Conservation (phyloP, 73 alveolate genomes). For the Effrenium voratum region DNA sequence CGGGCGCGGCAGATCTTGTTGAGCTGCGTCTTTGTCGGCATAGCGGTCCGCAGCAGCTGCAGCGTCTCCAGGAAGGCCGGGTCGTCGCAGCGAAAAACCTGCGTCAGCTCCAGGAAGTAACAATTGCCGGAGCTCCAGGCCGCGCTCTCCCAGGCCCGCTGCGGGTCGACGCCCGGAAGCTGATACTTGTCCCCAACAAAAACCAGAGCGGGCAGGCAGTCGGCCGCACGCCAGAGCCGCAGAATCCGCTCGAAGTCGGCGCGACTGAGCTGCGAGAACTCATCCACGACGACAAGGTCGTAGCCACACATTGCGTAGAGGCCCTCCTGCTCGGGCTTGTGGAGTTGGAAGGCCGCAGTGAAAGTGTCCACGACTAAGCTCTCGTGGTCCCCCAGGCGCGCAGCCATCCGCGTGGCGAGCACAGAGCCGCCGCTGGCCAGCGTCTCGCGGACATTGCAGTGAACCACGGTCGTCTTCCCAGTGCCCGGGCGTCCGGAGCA, state of each 20-base stretch:
- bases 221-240: neutral
- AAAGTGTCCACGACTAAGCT: neutral
- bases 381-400: neutral
- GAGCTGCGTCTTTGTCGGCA: neutral
- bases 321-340: neutral
- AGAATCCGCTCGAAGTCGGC: neutral
- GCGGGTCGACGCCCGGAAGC: neutral
- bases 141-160: too few species aligned
- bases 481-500: too few species aligned
- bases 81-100: neutral
- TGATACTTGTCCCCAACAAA: slow-evolving; percentile 5
- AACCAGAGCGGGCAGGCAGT: neutral
- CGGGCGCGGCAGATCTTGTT: too few species aligned
- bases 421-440: neutral
- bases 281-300: slow-evolving; percentile 15
- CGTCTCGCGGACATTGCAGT: neutral
- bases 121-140: too few species aligned
- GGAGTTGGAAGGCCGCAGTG: neutral
- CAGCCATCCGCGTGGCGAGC: neutral
- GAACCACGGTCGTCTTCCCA: slow-evolving; percentile 13
- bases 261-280: slow-evolving; percentile 16
- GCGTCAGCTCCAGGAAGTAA: too few species aligned
- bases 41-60: neutral
- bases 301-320: neutral
- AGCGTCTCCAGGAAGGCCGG: slow-evolving; percentile 7